Conservation (phyloP, 2,329 filamentous ascomycete species). For the Xylariomycetidae sp. region DNA sequence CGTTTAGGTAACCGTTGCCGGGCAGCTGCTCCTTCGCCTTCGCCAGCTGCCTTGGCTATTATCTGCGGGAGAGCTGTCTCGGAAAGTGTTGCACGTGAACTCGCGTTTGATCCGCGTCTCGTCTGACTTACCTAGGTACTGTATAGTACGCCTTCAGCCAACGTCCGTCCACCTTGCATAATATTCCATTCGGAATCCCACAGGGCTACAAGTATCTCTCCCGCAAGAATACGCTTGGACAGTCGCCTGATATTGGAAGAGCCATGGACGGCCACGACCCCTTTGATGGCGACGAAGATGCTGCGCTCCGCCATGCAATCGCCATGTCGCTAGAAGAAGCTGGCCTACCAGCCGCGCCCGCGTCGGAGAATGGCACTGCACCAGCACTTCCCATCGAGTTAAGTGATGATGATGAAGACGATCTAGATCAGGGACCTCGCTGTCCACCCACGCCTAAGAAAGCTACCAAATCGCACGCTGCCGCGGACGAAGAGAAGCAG, state of each 20-base stretch:
- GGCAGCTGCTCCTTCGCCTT: too few species aligned
- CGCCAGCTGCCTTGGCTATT: too few species aligned
- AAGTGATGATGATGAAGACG: slow-evolving; percentile 27
- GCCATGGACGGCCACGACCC: slow-evolving; percentile 19
- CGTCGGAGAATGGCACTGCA: slow-evolving; percentile 11
- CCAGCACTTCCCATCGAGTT: slow-evolving; percentile 20
- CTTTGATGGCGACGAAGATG: slow-evolving; percentile 43
- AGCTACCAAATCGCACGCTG: slow-evolving; percentile 2
- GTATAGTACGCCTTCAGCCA: too few species aligned
- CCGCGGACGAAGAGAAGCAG: background rate
- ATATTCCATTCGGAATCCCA: too few species aligned
- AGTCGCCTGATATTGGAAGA: background rate
- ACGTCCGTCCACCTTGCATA: too few species aligned
- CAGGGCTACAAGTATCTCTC: too few species aligned
- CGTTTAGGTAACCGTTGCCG: too few species aligned
- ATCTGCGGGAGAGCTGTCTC: too few species aligned
- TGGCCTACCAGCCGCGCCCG: slow-evolving; percentile 7
- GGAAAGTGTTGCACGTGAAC: slow-evolving; percentile 8
- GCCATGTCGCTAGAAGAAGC: slow-evolving; percentile 45
- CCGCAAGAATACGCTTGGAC: too few species aligned
- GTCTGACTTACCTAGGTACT: too few species aligned
- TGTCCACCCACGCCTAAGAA: slow-evolving; percentile 16
- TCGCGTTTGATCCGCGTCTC: slow-evolving; percentile 10
- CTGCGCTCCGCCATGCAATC: slow-evolving; percentile 55
- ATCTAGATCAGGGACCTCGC: slow-evolving; percentile 20